These are phyloP conservation scores for Trichoderma lentiforme DNA, from an alignment of 2,329 filamentous ascomycete genomes.

Conservation along the genomic window DNA sequence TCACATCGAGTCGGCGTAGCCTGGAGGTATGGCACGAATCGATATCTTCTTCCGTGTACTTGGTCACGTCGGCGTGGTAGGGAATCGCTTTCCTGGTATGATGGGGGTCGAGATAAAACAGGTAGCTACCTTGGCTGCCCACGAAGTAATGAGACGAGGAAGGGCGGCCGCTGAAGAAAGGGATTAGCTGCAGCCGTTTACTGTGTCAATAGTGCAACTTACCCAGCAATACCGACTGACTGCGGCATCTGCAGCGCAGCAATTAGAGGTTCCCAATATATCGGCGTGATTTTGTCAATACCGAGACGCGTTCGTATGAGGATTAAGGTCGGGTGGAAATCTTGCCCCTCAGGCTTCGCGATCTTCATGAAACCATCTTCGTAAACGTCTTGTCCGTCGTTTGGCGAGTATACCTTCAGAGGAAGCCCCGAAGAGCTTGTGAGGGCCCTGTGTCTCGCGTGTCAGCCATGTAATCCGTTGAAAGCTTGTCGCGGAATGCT, in stretches of 20 bases:
- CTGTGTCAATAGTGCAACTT: conserved; percentile 31
- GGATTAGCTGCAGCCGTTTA: background rate
- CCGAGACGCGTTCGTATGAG: conserved; percentile 85
- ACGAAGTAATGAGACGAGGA: conserved; percentile 73
- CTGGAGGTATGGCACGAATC: conserved; percentile 84
- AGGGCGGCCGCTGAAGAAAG: conserved; percentile 68
- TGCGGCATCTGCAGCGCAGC: conserved; percentile 81
- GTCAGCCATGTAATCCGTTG: background rate
- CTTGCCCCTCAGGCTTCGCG: conserved; percentile 62
- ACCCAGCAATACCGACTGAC: conserved; percentile 95
- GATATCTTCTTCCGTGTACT: conserved; percentile 70
- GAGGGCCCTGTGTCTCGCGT: conserved; percentile 63
- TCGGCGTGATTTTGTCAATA: conserved; percentile 89
- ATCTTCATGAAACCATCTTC: conserved; percentile 81
- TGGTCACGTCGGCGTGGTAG: conserved; percentile 52
- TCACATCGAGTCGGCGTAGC: conserved; percentile 75
- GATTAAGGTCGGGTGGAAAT: conserved; percentile 80
- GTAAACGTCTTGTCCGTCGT: conserved; percentile 88
- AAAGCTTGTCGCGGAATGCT: background rate
- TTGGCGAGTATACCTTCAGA: conserved; percentile 82
- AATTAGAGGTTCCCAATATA: conserved; percentile 93
- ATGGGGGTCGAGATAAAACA: conserved; percentile 96
- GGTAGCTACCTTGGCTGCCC: conserved; percentile 62
- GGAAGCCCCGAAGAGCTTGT: conserved; percentile 62
- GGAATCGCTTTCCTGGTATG: conserved; percentile 72